A percentile compares a stretch with the other conserved stretches of the same genome.
Conservation (phyloP, 2,329 filamentous ascomycete species). For the Didymella lethalis region DNA sequence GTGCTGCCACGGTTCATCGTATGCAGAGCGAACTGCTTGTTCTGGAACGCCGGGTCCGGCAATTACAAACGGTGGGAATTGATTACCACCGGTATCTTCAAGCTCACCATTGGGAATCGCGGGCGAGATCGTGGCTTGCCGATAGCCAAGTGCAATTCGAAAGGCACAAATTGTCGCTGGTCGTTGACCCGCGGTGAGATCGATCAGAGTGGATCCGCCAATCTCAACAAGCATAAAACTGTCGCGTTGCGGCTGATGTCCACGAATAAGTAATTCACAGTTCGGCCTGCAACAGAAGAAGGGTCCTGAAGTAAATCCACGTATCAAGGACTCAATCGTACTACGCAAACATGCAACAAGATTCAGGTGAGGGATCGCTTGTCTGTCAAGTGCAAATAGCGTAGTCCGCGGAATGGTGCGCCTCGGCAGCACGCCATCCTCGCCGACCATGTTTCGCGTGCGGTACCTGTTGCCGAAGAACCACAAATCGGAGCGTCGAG, state of each 20-base stretch:
- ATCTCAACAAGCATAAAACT: slow-evolving; percentile 1
- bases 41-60: not conserved
- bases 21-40: not conserved
- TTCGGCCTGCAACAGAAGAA: not conserved
- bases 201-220: slow-evolving; percentile 3
- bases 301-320: not conserved
- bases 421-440: slow-evolving; percentile 9
- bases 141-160: slow-evolving; percentile 4
- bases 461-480: slow-evolving; percentile 10
- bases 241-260: not conserved
- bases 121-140: slow-evolving; percentile 4
- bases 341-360: not conserved
- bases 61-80: not conserved
- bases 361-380: not conserved
- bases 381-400: slow-evolving; percentile 2
- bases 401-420: not conserved
- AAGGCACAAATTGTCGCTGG: slow-evolving; percentile 3
- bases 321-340: not conserved
- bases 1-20: not conserved
- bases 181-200: slow-evolving; percentile 4
- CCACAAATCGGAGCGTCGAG: slow-evolving; percentile 13
- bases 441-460: slow-evolving; percentile 10
- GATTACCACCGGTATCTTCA: not conserved
- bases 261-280: not conserved
- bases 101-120: slow-evolving; percentile 1